Evolutionary conservation across 148 eudicot species (phyloP).

Genomic region (Hydrangea macrophylla): DNA sequence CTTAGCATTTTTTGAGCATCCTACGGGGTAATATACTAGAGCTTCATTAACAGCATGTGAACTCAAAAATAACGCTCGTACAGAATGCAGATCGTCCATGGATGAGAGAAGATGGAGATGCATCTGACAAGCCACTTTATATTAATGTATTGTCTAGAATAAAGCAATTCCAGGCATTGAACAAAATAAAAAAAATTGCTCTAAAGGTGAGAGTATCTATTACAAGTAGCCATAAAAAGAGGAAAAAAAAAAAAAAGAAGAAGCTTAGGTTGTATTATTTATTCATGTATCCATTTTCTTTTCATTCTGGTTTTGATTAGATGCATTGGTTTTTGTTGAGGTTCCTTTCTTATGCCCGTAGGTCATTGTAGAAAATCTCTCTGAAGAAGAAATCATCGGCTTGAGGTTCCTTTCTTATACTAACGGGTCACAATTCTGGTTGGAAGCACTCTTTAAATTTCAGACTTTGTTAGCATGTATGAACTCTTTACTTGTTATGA

Average conservation of each 20-base stretch:
- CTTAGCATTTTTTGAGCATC: background rate
- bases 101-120: constrained; percentile 98
- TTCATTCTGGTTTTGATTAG: background rate
- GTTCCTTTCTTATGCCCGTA: constrained; percentile 24
- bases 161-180: constrained; percentile 99
- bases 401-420: too few species aligned
- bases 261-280: too few species aligned
- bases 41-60: background rate
- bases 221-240: too few species aligned
- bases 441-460: too few species aligned
- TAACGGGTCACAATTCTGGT: too few species aligned
- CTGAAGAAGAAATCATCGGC: constrained; percentile 96
- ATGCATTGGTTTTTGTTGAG: constrained; percentile 7
- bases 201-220: constrained; percentile 54
- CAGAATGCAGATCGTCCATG: constrained; percentile 81
- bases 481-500: too few species aligned
- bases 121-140: constrained; percentile 95
- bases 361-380: constrained; percentile 96
- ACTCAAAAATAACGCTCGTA: constrained; percentile 5
- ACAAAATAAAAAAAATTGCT: constrained; percentile 96
- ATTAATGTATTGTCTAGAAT: constrained; percentile 86
- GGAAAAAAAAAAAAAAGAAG: too few species aligned
- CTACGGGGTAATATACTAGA: background rate
- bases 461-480: too few species aligned
- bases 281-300: background rate